Evolutionary conservation across 2,329 filamentous ascomycete genomes (phyloP), one percentile per base, ranked within the genome.

Genomic region (Aspergillus tubingensis): DNA sequence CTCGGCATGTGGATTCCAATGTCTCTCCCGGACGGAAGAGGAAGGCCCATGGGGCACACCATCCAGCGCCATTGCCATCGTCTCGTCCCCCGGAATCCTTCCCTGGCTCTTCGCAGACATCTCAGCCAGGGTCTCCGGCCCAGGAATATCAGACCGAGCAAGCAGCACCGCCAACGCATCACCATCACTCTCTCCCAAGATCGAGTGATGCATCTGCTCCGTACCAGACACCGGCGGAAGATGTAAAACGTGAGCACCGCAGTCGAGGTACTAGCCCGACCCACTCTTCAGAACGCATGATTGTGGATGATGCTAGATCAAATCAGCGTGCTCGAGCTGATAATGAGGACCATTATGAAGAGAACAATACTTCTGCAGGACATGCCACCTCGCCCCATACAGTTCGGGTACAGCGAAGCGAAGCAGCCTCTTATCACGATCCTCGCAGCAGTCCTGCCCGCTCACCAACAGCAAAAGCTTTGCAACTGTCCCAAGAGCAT

Each of bases 1-100:
- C 76, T 77, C 80, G 79, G 76, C 81, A 79, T 52, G 75, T 81
- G 75, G 86, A 89, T 72, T 84, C 87, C 75, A 86, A 87, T 72
- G 90, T 90, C 74, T 91, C 90, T 63, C 91, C 91, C 32, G 68
- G 67, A 13, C 91, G 90, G 74, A 96, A 96, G 81, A 88, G 92
- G 70, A 96, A 96, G 79, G 88, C 90, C 44, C 78, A 81, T 70
- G 81, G 82, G 27, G 75, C 77, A 32, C 84, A 86, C 67, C 79
- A 79, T 61, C 73, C 80, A 5, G 78, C 79, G 59, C 83, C 83
- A 44, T 77, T 80, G 21, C 83, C 83, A 19, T 79, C 82, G 54
- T 80, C 80, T 51, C 80, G 80, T 64, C 77, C 79, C 11, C 76
- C 79, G 54, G 80, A 83, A 19, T 48, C 57, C 5, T 23, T 52